phyloP scores from a whole-genome alignment of 345 rosid genomes.

The Schrenkiella parvula region DNA sequence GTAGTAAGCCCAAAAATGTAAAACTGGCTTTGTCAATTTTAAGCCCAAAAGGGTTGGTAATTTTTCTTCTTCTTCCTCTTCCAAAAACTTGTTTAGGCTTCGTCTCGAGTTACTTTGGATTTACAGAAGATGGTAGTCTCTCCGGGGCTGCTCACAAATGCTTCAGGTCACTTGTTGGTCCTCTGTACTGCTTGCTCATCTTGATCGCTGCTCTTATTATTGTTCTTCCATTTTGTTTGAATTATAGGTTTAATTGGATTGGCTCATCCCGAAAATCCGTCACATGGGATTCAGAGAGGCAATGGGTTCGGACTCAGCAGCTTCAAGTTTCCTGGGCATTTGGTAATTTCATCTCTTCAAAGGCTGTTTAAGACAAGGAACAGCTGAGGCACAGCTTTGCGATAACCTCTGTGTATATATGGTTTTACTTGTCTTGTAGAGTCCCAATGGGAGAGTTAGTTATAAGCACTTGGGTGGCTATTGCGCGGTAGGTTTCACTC shows the following conservation, averaged over 20 bases:
- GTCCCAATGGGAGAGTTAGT: slow-evolving; percentile 15
- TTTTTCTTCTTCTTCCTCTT: not conserved
- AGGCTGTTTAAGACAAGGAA: not conserved
- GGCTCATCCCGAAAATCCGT: not conserved
- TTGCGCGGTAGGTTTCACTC: slow-evolving; percentile 21
- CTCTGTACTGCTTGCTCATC: not conserved
- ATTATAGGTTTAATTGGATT: slow-evolving; percentile 14
- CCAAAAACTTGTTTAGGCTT: not conserved
- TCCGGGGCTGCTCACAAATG: slow-evolving; percentile 5
- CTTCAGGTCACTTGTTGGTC: slow-evolving; percentile 9
- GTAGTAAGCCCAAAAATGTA: not conserved
- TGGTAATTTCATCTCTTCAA: not conserved
- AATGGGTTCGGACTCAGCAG: slow-evolving; percentile 7
- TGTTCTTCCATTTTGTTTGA: not conserved
- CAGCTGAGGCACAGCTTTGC: not conserved
- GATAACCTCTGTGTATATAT: not conserved
- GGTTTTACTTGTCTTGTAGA: slow-evolving; percentile 6
- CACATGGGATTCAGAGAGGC: slow-evolving; percentile 1
- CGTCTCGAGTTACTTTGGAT: not conserved
- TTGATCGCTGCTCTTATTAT: not conserved
- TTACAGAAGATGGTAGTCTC: slow-evolving; percentile 18
- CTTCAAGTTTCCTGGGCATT: not conserved
- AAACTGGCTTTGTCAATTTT: not conserved
- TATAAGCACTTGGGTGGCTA: not conserved
- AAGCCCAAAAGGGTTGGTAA: slow-evolving; percentile 4